A percentile compares a stretch with the other conserved stretches of the same genome.
Evolutionary conservation across 1,284 basidiomycete species (phyloP).

Genomic region (Takashimella koratensis): DNA sequence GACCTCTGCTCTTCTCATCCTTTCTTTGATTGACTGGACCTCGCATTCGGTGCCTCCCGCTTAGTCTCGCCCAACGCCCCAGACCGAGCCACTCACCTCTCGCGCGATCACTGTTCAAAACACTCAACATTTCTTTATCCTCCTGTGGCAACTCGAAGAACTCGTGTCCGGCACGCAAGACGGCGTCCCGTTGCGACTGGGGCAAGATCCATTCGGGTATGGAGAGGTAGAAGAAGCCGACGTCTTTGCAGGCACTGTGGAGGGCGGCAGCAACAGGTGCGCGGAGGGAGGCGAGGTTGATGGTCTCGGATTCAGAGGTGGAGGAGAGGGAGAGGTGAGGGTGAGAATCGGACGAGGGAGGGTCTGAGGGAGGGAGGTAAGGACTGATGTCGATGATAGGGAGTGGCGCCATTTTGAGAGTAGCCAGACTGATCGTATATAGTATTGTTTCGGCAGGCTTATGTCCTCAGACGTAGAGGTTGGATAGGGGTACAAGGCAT

Average conservation of each 20-base stretch:
- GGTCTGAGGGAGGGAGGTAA: conserved; percentile 23
- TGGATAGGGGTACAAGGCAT: no score
- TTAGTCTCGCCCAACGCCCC: not conserved
- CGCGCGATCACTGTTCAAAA: conserved; percentile 65
- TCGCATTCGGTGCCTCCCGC: no score
- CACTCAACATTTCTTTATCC: conserved; percentile 65
- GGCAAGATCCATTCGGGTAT: conserved; percentile 58
- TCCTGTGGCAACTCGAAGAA: conserved; percentile 69
- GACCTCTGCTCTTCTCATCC: not conserved
- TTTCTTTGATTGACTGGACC: no score
- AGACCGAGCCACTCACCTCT: conserved; percentile 63
- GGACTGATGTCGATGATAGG: conserved; percentile 46
- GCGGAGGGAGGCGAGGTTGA: not conserved
- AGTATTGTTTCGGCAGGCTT: no score
- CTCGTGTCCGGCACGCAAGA: conserved; percentile 59
- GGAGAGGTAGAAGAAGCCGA: conserved; percentile 82
- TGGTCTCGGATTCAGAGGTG: no score
- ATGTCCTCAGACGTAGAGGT: no score
- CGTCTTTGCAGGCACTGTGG: conserved; percentile 70
- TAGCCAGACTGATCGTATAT: no score
- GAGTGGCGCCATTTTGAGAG: no score
- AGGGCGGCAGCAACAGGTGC: conserved; percentile 58
- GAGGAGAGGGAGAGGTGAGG: no score
- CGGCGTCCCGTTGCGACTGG: conserved; percentile 60
- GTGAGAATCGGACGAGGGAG: no score